A percentile compares a stretch with the other conserved stretches of the same genome.
These are phyloP conservation scores for Magnusiomyces magnusii DNA, from an alignment of 1,139 yeast genomes.

Conservation along the genomic window DNA sequence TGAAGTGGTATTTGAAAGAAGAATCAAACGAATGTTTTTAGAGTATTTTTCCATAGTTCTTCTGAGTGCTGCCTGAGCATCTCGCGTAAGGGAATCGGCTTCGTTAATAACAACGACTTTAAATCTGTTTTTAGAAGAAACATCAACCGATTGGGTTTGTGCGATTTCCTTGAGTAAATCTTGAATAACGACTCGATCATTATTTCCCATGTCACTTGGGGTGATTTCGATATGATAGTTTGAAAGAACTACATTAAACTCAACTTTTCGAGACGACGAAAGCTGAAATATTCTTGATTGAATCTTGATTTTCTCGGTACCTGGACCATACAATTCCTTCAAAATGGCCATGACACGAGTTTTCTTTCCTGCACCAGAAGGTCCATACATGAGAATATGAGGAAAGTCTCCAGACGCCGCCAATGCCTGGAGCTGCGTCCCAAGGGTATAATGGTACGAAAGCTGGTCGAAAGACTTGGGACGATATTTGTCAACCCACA, in stretches of 20 bases:
- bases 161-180: constrained; percentile 91
- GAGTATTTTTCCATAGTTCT: constrained; percentile 98
- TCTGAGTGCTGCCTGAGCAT: constrained; percentile 96
- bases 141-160: constrained; percentile 88
- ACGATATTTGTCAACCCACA: constrained; percentile 95
- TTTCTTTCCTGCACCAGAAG: constrained; percentile 95
- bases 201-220: constrained; percentile 94
- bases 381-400: constrained; percentile 86
- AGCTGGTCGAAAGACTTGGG: constrained; percentile 61
- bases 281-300: constrained; percentile 82
- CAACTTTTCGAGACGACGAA: constrained; percentile 63
- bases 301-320: constrained; percentile 76
- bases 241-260: constrained; percentile 84
- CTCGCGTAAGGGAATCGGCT: constrained; percentile 86
- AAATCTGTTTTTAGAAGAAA: constrained; percentile 64
- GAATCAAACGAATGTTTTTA: constrained; percentile 69
- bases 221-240: constrained; percentile 91
- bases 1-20: constrained; percentile 84
- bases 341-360: constrained; percentile 82
- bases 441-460: constrained; percentile 59
- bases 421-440: constrained; percentile 55
- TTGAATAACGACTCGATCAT: constrained; percentile 90
- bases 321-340: constrained; percentile 72
- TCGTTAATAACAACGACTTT: constrained; percentile 91
- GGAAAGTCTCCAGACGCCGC: constrained; percentile 77